Percentiles rank a stretch among this genome's conserved stretches.
Evolutionary conservation across 2,329 filamentous ascomycete species (phyloP).

Genomic region (Paraphoma sp.): DNA sequence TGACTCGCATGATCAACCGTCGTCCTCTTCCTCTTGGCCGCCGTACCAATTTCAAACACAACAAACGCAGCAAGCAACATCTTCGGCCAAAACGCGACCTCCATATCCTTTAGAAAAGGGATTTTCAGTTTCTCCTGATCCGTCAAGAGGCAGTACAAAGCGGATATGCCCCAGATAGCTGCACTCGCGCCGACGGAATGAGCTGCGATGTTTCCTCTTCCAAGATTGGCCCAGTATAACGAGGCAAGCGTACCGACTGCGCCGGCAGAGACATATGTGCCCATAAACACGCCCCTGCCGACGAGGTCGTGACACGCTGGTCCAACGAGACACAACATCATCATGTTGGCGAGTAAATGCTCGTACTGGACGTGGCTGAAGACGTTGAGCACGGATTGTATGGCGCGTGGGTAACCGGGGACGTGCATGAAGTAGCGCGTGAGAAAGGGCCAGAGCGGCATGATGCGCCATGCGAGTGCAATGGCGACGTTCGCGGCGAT

Average conservation of each 20-base stretch:
- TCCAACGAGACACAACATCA: constrained; percentile 70
- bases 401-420: constrained; percentile 64
- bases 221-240: constrained; percentile 44
- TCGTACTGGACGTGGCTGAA: constrained; percentile 71
- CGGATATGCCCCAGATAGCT: constrained; percentile 41
- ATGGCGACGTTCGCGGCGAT: constrained; percentile 66
- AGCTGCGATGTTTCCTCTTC: constrained; percentile 31
- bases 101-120: constrained; percentile 35
- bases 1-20: constrained; percentile 46
- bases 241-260: constrained; percentile 38
- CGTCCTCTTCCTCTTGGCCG: constrained; percentile 12
- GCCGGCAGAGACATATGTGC: constrained; percentile 43
- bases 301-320: constrained; percentile 50
- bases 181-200: constrained; percentile 43
- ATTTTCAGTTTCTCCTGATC: constrained; percentile 40
- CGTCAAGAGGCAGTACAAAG: constrained; percentile 40
- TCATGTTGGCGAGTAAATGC: constrained; percentile 69
- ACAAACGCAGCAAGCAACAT: constrained; percentile 37
- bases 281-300: constrained; percentile 43
- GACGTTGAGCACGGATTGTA: constrained; percentile 67
- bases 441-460: constrained; percentile 68
- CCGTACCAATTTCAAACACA: constrained; percentile 27
- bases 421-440: constrained; percentile 64
- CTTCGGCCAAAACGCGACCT: constrained; percentile 39
- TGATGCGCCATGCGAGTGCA: constrained; percentile 67